Conservation (phyloP, 2,329 filamentous ascomycete species). For the Aschersonia sp. region DNA sequence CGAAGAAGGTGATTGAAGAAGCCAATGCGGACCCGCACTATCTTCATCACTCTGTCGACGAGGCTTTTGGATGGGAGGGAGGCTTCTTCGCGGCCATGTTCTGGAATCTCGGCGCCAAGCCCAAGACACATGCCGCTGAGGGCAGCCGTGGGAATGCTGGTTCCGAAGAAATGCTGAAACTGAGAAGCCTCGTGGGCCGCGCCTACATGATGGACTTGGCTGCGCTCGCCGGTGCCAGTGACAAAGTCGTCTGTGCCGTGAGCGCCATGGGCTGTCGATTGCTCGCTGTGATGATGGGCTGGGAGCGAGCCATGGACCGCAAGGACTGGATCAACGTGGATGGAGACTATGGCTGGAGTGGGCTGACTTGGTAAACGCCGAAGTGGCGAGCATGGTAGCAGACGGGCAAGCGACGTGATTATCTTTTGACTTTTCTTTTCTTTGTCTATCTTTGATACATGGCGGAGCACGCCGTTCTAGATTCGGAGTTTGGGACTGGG, state of each 20-base stretch:
- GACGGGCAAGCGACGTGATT: background rate
- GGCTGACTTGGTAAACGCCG: constrained; percentile 18
- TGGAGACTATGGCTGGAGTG: constrained; percentile 49
- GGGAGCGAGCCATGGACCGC: constrained; percentile 49
- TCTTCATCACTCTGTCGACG: constrained; percentile 55
- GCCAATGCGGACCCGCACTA: constrained; percentile 27
- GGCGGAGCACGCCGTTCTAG: too few relatives aligned
- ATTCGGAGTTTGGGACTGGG: too few relatives aligned
- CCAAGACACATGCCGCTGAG: constrained; percentile 23
- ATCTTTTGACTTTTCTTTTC: background rate
- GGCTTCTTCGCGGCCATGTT: constrained; percentile 76
- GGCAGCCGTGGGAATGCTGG: constrained; percentile 15
- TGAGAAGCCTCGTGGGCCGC: constrained; percentile 63
- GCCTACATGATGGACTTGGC: constrained; percentile 72
- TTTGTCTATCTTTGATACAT: background rate
- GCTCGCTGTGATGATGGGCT: constrained; percentile 76
- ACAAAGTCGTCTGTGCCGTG: constrained; percentile 63
- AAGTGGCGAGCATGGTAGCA: background rate
- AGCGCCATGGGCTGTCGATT: constrained; percentile 60
- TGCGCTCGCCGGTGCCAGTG: constrained; percentile 52
- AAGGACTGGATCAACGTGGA: constrained; percentile 69
- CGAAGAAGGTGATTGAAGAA: constrained; percentile 35
- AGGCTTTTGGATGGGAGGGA: constrained; percentile 74
- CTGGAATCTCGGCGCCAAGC: constrained; percentile 52
- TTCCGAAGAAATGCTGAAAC: constrained; percentile 41